Conservation (phyloP, 2,329 filamentous ascomycete genomes). For the Penicillium sp. region DNA sequence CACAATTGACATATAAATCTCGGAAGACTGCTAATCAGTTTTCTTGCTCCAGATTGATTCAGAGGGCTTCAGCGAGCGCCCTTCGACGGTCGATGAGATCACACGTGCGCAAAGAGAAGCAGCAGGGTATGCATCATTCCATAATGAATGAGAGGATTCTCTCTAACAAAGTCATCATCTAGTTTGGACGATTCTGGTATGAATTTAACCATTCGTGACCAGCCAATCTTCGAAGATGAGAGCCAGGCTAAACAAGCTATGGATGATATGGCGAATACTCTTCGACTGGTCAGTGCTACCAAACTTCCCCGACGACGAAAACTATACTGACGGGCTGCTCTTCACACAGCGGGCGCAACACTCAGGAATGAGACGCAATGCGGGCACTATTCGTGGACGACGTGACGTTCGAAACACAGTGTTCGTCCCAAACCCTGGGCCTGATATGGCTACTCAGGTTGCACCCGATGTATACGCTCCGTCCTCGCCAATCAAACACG, state of each 20-base stretch:
- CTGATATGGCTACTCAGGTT: constrained; percentile 30
- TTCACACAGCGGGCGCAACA: constrained; percentile 44
- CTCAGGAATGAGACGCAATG: constrained; percentile 60
- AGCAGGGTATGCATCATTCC: constrained; percentile 29
- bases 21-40: constrained; percentile 14
- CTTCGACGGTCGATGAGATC: constrained; percentile 45
- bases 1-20: neutral
- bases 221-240: constrained; percentile 51
- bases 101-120: constrained; percentile 47
- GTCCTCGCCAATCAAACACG: constrained; percentile 40
- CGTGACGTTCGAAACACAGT: constrained; percentile 90
- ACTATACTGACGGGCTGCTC: constrained; percentile 17
- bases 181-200: constrained; percentile 45
- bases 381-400: constrained; percentile 78
- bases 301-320: neutral
- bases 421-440: constrained; percentile 61
- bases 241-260: constrained; percentile 49
- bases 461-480: constrained; percentile 29
- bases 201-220: constrained; percentile 49
- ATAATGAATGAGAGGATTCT: neutral
- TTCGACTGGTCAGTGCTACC: constrained; percentile 41
- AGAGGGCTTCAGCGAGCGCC: constrained; percentile 42
- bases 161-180: constrained; percentile 18
- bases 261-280: constrained; percentile 49
- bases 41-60: constrained; percentile 36